Conservation (phyloP, 2,329 filamentous ascomycete genomes). For the Diaporthe eres region DNA sequence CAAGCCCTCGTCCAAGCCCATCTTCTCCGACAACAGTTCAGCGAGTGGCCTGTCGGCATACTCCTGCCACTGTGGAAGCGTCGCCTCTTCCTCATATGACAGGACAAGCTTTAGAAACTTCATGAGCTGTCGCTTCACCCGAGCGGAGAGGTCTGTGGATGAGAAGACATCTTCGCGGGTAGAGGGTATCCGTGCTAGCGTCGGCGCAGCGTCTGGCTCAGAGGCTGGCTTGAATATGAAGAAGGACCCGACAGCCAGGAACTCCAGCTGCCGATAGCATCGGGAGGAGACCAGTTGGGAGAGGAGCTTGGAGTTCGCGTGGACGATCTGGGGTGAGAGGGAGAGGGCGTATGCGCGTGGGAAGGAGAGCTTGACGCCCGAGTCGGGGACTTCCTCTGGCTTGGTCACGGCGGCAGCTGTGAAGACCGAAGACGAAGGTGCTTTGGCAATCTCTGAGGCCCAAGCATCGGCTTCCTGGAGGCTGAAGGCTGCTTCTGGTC, state of each 20-base stretch:
- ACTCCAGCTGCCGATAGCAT: slow-evolving; percentile 91
- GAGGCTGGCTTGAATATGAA: slow-evolving; percentile 75
- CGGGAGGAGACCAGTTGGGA: slow-evolving; percentile 88
- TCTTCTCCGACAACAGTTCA: slow-evolving; percentile 71
- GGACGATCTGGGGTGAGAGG: slow-evolving; percentile 88
- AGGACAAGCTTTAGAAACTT: slow-evolving; percentile 93
- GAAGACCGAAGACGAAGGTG: slow-evolving; percentile 52
- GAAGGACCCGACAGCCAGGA: slow-evolving; percentile 93
- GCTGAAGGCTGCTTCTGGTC: slow-evolving; percentile 86
- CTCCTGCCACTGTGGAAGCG: slow-evolving; percentile 71
- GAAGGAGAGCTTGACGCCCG: slow-evolving; percentile 63
- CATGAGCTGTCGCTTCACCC: slow-evolving; percentile 89
- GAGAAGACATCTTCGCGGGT: slow-evolving; percentile 93
- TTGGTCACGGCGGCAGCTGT: slow-evolving; percentile 56
- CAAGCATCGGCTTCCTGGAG: slow-evolving; percentile 85
- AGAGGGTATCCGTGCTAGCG: slow-evolving; percentile 82
- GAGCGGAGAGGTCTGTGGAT: slow-evolving; percentile 80
- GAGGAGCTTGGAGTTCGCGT: slow-evolving; percentile 84
- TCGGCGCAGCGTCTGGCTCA: slow-evolving; percentile 48
- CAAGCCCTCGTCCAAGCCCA: slow-evolving; percentile 77
- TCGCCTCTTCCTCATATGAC: slow-evolving; percentile 70
- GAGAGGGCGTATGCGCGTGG: slow-evolving; percentile 86
- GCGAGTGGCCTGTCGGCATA: slow-evolving; percentile 69
- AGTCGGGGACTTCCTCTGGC: slow-evolving; percentile 52
- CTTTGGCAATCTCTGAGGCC: slow-evolving; percentile 62